These are phyloP conservation scores for Amanita thiersii DNA, from an alignment of 768 basidiomycete genomes.

Conservation along the genomic window DNA sequence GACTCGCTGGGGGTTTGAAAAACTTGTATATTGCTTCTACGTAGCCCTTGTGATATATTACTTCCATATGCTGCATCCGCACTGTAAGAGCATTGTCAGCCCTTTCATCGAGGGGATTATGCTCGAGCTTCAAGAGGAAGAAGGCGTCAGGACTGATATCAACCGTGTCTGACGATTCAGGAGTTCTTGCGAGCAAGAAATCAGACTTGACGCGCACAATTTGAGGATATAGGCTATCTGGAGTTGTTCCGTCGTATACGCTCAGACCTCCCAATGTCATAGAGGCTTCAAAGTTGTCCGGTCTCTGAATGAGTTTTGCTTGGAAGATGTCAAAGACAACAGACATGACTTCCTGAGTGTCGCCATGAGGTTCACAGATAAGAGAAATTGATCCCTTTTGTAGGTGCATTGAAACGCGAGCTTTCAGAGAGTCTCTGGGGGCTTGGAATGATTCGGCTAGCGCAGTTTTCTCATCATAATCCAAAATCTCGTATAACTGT, in stretches of 20 bases:
- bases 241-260: constrained; percentile 88
- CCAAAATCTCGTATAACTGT: constrained; percentile 83
- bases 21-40: constrained; percentile 88
- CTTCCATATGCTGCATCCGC: constrained; percentile 91
- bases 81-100: constrained; percentile 88
- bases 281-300: constrained; percentile 79
- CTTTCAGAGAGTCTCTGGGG: constrained; percentile 74
- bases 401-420: constrained; percentile 67
- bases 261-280: constrained; percentile 80
- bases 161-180: constrained; percentile 5
- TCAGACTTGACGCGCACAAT: constrained; percentile 68
- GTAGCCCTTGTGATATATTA: constrained; percentile 92
- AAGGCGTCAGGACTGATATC: constrained; percentile 46
- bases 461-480: constrained; percentile 84
- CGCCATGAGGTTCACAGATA: constrained; percentile 62
- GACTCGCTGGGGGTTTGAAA: constrained; percentile 89
- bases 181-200: constrained; percentile 6
- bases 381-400: constrained; percentile 85
- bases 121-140: constrained; percentile 88
- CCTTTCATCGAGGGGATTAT: constrained; percentile 82
- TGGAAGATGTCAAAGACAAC: constrained; percentile 82
- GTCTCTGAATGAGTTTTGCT: constrained; percentile 76
- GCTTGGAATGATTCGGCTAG: constrained; percentile 61
- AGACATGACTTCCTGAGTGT: constrained; percentile 67
- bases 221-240: constrained; percentile 73